Evolutionary conservation across 768 basidiomycete genomes (phyloP), one percentile per base, ranked within the genome.

Genomic region (Clathrus columnatus): DNA sequence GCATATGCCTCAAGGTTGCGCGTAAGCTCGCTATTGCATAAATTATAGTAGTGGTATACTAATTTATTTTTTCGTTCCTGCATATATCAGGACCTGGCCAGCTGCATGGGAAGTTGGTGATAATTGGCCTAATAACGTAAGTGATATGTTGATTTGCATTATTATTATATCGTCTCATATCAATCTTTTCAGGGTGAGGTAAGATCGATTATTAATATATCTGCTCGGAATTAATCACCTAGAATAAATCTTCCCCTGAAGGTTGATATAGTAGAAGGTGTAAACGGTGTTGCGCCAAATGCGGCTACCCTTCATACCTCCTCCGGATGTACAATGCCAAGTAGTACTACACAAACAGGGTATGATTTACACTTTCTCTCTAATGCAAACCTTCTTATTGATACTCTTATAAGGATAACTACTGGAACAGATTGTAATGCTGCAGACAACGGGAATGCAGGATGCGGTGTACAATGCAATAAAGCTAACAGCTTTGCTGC

Each of bases 1-100:
- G 18, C 81, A 83, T 62, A 83, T 83, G 79, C 82, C 82, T 10
- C 70, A 79, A 59, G 81, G 81, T 7, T 80, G 79, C 62, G 78
- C 75, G 76, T 76, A 51, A 54, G 74, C 67, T 42, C 42, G 1
- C n/a, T 28, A 5, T 41, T 57, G 41, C 48, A 21, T 24, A 58
- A 24, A 54, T 47, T 18, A 29, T n/a, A 24, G 41, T 42, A 16
- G 30, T 55, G 27, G 27, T 49, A 14, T 29, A 50, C 42, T 16
- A 30, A 50, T 48, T 56, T 51, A 18, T 48, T 20, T 29, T 30
- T 45, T 47, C 50, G 48, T n/a, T n/a, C n/a, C n/a, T n/a, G n/a
- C n/a, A n/a, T n/a, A n/a, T n/a, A n/a, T n/a, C 53, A 62, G 61
- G 23, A 73, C 72, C 20, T 80, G 80, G 79, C 79, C 82, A 6